These are phyloP conservation scores for Spiromastix sp. DNA, from an alignment of 2,329 filamentous ascomycete species.

Conservation along the genomic window DNA sequence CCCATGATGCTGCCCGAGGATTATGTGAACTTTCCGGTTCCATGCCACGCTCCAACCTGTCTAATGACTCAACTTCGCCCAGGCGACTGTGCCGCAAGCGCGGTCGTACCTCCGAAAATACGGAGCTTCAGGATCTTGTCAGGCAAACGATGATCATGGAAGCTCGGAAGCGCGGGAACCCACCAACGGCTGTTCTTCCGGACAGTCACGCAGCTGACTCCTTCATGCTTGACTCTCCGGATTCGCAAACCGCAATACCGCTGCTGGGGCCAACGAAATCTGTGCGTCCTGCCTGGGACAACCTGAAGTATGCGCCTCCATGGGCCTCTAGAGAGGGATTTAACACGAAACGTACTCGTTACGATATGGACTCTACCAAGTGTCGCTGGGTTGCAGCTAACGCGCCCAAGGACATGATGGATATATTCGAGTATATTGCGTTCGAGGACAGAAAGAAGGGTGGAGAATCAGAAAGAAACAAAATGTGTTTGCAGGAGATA, in stretches of 20 bases:
- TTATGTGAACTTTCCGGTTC: conserved; percentile 31
- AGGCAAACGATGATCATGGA: conserved; percentile 26
- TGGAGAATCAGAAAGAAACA: too few relatives aligned
- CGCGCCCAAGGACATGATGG: neutral
- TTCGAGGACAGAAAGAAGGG: too few relatives aligned
- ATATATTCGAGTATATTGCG: too few relatives aligned
- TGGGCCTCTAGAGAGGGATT: conserved; percentile 19
- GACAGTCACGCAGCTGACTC: conserved; percentile 23
- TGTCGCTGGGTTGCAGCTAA: neutral
- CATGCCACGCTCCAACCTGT: conserved; percentile 14
- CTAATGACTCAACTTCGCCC: neutral
- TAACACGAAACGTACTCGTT: conserved; percentile 32
- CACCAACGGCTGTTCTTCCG: conserved; percentile 16
- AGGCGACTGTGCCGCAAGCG: conserved; percentile 27
- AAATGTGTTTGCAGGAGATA: too few relatives aligned
- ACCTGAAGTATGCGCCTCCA: conserved; percentile 15
- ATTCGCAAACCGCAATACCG: conserved; percentile 12
- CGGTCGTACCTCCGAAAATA: conserved; percentile 29
- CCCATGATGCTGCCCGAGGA: conserved; percentile 31
- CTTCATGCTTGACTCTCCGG: conserved; percentile 18
- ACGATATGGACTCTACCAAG: conserved; percentile 24
- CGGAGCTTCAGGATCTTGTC: conserved; percentile 27
- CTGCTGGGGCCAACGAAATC: conserved; percentile 10
- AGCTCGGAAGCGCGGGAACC: conserved; percentile 1
- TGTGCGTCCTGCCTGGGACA: conserved; percentile 12